Percentiles rank a stretch among this genome's conserved stretches.
Conservation (phyloP, 495 filamentous ascomycete species). For the Neurospora intermedia region DNA sequence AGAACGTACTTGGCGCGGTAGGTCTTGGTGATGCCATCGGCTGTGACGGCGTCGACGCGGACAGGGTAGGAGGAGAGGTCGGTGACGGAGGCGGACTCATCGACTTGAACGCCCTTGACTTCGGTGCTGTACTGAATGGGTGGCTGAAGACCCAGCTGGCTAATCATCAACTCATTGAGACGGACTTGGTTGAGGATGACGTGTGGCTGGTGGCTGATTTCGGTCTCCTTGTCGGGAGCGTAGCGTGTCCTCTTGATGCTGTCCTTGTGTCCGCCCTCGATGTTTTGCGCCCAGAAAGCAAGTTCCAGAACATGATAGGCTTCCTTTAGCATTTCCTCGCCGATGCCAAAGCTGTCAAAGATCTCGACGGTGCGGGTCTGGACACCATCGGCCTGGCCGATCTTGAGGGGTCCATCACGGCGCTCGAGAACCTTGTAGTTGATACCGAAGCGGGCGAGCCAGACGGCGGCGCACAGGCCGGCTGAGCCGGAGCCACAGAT, state of each 20-base stretch:
- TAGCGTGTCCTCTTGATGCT: slow-evolving; percentile 42
- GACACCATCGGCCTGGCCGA: slow-evolving; percentile 73
- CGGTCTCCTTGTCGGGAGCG: slow-evolving; percentile 51
- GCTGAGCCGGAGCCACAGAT: slow-evolving; percentile 61
- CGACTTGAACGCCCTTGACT: slow-evolving; percentile 45
- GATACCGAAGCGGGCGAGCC: slow-evolving; percentile 52
- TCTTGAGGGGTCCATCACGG: slow-evolving; percentile 45
- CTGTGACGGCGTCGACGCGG: slow-evolving; percentile 38
- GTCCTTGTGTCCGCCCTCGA: not conserved
- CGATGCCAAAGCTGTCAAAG: slow-evolving; percentile 65
- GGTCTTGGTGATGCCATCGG: slow-evolving; percentile 37
- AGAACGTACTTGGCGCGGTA: slow-evolving; percentile 60
- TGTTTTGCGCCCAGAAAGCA: slow-evolving; percentile 43
- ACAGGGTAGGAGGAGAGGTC: slow-evolving; percentile 43
- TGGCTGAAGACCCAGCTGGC: slow-evolving; percentile 28
- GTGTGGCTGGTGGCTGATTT: slow-evolving; percentile 57
- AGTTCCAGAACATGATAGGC: slow-evolving; percentile 62
- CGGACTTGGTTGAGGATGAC: slow-evolving; percentile 71
- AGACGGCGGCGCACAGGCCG: slow-evolving; percentile 56
- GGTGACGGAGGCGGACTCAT: slow-evolving; percentile 21
- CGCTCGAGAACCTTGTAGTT: slow-evolving; percentile 54
- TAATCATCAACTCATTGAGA: slow-evolving; percentile 53
- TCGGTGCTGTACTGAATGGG: slow-evolving; percentile 52
- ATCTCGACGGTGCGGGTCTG: slow-evolving; percentile 76
- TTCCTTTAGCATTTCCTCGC: slow-evolving; percentile 60